These are phyloP conservation scores for Alternaria gaisen DNA, from an alignment of 2,329 filamentous ascomycete species.

Conservation along the genomic window DNA sequence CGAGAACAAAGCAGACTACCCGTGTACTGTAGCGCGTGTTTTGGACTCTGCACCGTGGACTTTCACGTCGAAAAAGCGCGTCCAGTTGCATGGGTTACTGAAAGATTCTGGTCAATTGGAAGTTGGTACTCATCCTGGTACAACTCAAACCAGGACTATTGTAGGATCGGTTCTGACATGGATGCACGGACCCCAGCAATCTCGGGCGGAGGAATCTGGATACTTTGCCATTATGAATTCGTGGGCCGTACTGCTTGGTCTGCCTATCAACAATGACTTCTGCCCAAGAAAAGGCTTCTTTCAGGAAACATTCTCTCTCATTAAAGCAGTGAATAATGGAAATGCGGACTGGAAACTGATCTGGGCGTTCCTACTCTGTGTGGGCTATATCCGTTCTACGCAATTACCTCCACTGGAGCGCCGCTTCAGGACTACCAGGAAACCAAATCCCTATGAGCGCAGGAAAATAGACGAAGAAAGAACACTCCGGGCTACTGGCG, in stretches of 20 bases:
- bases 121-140: not conserved
- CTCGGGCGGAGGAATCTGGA: conserved; percentile 6
- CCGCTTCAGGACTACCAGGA: not conserved
- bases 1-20: not conserved
- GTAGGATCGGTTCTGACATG: not conserved
- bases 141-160: not conserved
- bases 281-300: conserved; percentile 2
- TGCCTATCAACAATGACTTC: conserved; percentile 19
- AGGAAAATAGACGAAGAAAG: not conserved
- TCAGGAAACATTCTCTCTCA: not conserved
- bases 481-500: not conserved
- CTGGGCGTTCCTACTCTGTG: conserved; percentile 22
- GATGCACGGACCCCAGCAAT: conserved; percentile 8
- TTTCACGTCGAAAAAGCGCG: not conserved
- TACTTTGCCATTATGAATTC: conserved; percentile 27
- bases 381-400: conserved; percentile 6
- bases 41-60: conserved; percentile 13
- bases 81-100: not conserved
- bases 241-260: conserved; percentile 26
- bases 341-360: conserved; percentile 28
- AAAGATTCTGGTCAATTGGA: too few relatives aligned
- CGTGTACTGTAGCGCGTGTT: not conserved
- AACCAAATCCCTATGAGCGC: not conserved
- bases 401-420: not conserved
- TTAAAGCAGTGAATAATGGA: conserved; percentile 3